Conservation (phyloP, 768 basidiomycete species). For the Tulasnella sp. region DNA sequence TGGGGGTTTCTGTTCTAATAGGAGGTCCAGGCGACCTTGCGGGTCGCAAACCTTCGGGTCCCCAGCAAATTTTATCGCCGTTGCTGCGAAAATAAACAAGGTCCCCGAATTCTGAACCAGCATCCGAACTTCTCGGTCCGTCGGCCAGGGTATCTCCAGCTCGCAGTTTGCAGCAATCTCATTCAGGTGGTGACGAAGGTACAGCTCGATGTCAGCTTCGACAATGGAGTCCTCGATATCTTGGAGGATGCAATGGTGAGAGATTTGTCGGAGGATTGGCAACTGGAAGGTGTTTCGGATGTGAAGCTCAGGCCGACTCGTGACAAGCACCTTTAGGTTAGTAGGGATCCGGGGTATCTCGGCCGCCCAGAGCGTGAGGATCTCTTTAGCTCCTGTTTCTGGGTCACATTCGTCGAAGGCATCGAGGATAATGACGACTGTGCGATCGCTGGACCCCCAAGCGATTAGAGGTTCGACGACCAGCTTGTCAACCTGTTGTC, state of each 20-base stretch:
- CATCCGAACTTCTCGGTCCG: background rate
- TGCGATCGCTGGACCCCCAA: background rate
- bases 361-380: constrained; percentile 27
- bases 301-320: constrained; percentile 30
- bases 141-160: background rate
- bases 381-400: background rate
- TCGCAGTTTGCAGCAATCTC: background rate
- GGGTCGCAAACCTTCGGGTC: background rate
- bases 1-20: background rate
- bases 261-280: background rate
- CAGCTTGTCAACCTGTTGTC: constrained; percentile 23
- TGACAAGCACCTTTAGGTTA: constrained; percentile 32
- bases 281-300: constrained; percentile 22
- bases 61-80: background rate
- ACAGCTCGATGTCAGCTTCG: constrained; percentile 15
- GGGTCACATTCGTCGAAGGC: constrained; percentile 34
- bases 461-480: constrained; percentile 19
- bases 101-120: background rate
- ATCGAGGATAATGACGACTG: constrained; percentile 33
- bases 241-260: background rate
- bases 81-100: background rate
- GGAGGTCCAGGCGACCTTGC: background rate
- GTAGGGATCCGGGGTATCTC: constrained; percentile 26
- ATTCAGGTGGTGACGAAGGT: constrained; percentile 10
- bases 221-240: constrained; percentile 14